phyloP scores from a whole-genome alignment of 345 rosid species.

The Citrus maxima region DNA sequence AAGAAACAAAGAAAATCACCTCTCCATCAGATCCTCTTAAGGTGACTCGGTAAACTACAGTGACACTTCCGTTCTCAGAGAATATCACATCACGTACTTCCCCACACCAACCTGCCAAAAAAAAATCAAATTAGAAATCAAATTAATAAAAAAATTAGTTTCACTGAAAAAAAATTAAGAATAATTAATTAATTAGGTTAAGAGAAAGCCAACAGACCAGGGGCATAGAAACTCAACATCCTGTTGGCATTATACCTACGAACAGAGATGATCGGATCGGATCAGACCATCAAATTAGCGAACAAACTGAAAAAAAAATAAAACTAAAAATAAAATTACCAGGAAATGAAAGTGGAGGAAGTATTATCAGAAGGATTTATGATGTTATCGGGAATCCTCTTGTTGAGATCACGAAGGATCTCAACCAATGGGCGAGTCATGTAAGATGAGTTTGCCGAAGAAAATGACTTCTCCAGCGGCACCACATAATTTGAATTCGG shows the following conservation, averaged over 20 bases:
- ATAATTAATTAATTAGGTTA: background rate
- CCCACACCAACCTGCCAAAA: constrained; percentile 86
- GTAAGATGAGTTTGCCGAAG: constrained; percentile 57
- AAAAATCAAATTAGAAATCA: background rate
- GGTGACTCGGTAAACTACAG: constrained; percentile 92
- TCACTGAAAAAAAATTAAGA: too few species aligned
- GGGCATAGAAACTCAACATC: constrained; percentile 96
- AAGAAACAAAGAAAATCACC: constrained; percentile 34
- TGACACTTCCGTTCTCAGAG: constrained; percentile 79
- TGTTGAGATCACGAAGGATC: constrained; percentile 96
- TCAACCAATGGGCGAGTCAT: constrained; percentile 89
- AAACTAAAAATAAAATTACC: constrained; percentile 37
- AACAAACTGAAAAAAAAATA: background rate
- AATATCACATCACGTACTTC: constrained; percentile 95
- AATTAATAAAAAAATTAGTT: background rate
- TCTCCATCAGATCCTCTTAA: constrained; percentile 96
- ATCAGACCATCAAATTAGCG: background rate
- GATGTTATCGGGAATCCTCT: constrained; percentile 89
- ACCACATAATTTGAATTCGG: constrained; percentile 93
- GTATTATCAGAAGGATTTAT: constrained; percentile 37
- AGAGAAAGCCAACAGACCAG: constrained; percentile 50
- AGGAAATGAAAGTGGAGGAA: constrained; percentile 61
- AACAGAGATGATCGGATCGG: constrained; percentile 1
- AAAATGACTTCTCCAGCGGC: constrained; percentile 71
- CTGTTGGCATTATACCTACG: constrained; percentile 94